Conservation (phyloP, 2,329 filamentous ascomycete species). For the Pseudogymnoascus sp. region DNA sequence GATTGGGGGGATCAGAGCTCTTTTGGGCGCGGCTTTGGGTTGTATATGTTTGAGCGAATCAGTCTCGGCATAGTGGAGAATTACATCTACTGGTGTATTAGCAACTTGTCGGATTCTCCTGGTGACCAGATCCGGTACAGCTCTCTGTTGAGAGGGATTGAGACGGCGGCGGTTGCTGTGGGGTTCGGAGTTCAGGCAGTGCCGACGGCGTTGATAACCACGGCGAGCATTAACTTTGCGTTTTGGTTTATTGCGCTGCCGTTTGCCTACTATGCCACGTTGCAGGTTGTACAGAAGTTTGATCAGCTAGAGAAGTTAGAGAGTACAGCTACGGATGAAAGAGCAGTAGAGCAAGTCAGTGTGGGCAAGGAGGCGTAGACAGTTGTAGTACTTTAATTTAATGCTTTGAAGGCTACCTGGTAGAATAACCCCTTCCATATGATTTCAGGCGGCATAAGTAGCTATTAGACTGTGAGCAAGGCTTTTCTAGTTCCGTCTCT, state of each 20-base stretch:
- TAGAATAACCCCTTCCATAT: background rate
- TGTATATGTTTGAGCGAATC: constrained; percentile 34
- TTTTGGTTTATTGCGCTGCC: constrained; percentile 35
- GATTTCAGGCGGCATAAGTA: background rate
- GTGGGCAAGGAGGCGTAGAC: background rate
- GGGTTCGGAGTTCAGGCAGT: constrained; percentile 38
- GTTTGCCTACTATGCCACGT: constrained; percentile 36
- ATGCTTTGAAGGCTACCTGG: background rate
- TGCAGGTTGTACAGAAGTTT: constrained; percentile 34
- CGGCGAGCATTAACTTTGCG: constrained; percentile 35
- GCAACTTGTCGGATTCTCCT: constrained; percentile 27
- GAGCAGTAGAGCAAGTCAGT: background rate
- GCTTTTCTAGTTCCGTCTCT: background rate
- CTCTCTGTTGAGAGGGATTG: constrained; percentile 24
- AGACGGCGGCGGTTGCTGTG: constrained; percentile 27
- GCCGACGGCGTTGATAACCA: constrained; percentile 34
- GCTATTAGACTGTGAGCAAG: background rate
- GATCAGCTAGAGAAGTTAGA: constrained; percentile 22
- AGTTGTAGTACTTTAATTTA: background rate
- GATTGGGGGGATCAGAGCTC: constrained; percentile 34
- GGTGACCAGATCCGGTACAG: constrained; percentile 23
- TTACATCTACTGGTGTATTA: constrained; percentile 39
- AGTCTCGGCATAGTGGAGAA: constrained; percentile 35
- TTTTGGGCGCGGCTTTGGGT: constrained; percentile 35
- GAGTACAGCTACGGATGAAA: background rate